These are phyloP conservation scores for Chernovozyma sophiae-reginae DNA, from an alignment of 1,139 yeast genomes.

Conservation along the genomic window DNA sequence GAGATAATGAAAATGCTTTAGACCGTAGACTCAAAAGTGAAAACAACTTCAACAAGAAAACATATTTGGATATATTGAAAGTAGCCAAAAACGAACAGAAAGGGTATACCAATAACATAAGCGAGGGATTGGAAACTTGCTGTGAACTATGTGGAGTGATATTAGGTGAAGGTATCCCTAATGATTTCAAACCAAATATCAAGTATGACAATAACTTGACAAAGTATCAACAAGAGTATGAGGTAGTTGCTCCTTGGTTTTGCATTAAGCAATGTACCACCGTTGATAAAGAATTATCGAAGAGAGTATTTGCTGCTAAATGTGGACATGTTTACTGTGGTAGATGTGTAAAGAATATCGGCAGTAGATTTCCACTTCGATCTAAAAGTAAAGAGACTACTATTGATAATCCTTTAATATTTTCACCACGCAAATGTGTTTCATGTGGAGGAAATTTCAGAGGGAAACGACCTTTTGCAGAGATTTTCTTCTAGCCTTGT, in stretches of 20 bases:
- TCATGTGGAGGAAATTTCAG: slow-evolving; percentile 38
- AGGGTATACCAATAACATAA: slow-evolving; percentile 39
- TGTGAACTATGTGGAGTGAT: slow-evolving; percentile 71
- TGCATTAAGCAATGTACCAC: slow-evolving; percentile 46
- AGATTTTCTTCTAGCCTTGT: slow-evolving; percentile 27
- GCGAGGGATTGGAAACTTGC: slow-evolving; percentile 29
- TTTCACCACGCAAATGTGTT: slow-evolving; percentile 49
- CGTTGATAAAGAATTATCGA: slow-evolving; percentile 59
- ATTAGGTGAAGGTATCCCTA: slow-evolving; percentile 69
- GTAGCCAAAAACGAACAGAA: slow-evolving; percentile 18
- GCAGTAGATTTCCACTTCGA: slow-evolving; percentile 29
- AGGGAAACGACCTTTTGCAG: slow-evolving; percentile 32
- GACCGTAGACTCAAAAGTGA: slow-evolving; percentile 33
- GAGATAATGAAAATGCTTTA: slow-evolving; percentile 35
- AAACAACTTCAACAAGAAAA: slow-evolving; percentile 26
- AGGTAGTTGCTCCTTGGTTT: slow-evolving; percentile 63
- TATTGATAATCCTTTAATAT: slow-evolving; percentile 43
- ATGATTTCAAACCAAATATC: slow-evolving; percentile 35
- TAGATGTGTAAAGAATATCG: slow-evolving; percentile 65
- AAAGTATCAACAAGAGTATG: slow-evolving; percentile 25
- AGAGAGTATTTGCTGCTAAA: slow-evolving; percentile 60
- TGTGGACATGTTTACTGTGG: slow-evolving; percentile 93
- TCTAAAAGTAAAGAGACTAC: slow-evolving; percentile 13
- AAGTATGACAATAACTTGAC: slow-evolving; percentile 24
- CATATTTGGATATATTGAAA: slow-evolving; percentile 26